Base-by-base conservation (phyloP, 768 basidiomycete genomes). In the Bullera alba region DNA sequence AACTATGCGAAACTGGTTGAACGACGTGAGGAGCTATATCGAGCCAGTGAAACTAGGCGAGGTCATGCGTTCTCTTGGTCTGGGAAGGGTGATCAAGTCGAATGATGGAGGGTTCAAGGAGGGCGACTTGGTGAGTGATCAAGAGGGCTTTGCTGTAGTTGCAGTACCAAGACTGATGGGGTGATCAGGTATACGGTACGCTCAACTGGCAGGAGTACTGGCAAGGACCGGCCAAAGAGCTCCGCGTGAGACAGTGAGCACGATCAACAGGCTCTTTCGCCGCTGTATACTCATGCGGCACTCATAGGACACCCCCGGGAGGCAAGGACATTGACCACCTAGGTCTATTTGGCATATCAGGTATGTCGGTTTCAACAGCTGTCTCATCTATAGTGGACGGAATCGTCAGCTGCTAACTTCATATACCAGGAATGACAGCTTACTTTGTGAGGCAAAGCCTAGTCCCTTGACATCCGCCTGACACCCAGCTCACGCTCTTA, bases 1-100 rank as follows among this genome's bases (percentile, higher is more conserved):
- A 21, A 87, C 88, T 0, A 88, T 90, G 87, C 79, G 89, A 46
- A 69, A 67, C 7, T 95, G 85, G 79, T 65, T 97, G 44, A 80
- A 79, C 54, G 85, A 87, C 66, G 67, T 65, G 15, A 77, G 89
- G 39, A 83, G 81, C 58, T 68, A 70, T 42, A 50, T 67, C 34
- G 60, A 63, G 14, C 74, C 73, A 6, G 76, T 77, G 21, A 51
- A 83, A 61, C 83, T 90, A 57, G 83, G 83, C 29, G 84, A 72
- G 39, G 80, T 81, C 10, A 92, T 92, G 89, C 80, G 87, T 17
- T 82, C 83, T 1, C 49, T 59, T 16, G 84, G 81, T 1, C 67
- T 90, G 16, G 86, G 83, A 35, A 76, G 82, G 15, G 81, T 95
- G 22, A 65, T 86, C 38, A 84, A 83, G 0, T 61, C 67, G 0